Evolutionary conservation across 805 yeast genomes (phyloP), one percentile per base, ranked within the genome.

Genomic region (Grigorovia transvaalensis): DNA sequence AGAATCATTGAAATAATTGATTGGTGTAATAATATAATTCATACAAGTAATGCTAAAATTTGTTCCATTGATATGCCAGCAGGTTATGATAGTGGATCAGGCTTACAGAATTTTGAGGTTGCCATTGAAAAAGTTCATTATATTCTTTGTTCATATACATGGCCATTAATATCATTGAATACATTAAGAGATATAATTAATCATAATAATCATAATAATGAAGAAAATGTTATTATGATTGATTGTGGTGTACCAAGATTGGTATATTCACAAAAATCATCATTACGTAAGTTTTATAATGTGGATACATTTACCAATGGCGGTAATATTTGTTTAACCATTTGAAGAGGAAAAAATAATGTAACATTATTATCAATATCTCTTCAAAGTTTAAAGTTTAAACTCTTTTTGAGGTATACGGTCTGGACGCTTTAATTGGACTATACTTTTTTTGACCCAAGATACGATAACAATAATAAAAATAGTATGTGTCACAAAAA

Each of bases 51-150:
- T 43, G 53, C 49, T 33, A 58, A 61, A 47, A 51, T 65, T 11
- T 64, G 65, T 69, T 85, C 96, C 0, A 63, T 89, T 29, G 96
- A 88, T 61, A 77, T 86, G 29, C 90, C 96, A 4, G 78, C 89
- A 0, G 96, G 96, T 4, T 71, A 84, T 44, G 95, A 87, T 61
- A 83, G 89, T 8, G 87, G 93, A 4, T 79, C 95, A 0, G 97
- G 96, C 8, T 50, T 62, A 18, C 59, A 62, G 19, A 62, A 62
- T 23, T 71, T 64, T 42, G 60, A 63, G n/a, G 51, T 70, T 12
- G 64, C 69, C 6, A 61, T 83, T 9, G 38, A 44, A 11, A 66
- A 71, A 12, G 71, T 85, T 52, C 76, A 75, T 53, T 81, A 82
- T 69, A 75, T 87, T 41, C 76, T 83, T 4, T 82, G 90, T 40